Base-by-base conservation (phyloP, 495 filamentous ascomycete species). In the Aspergillus affinis region DNA sequence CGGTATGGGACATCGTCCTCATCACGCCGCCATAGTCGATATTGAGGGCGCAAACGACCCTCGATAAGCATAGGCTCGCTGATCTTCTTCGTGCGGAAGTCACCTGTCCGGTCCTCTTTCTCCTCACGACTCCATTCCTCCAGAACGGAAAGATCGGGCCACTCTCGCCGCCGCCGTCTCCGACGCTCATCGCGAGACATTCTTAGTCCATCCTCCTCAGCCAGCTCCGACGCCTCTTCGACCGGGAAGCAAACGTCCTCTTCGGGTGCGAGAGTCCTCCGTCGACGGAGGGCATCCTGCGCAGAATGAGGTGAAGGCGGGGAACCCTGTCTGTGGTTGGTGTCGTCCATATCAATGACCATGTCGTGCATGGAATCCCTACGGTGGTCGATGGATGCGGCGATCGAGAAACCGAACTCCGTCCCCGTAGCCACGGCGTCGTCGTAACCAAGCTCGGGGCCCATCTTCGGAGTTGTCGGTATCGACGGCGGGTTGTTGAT, bases 401-500 rank as follows among this genome's bases (percentile, higher is more conserved):
- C 68, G 61, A 75, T 46, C 26, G 59, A 59, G 47, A 72, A 77
- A 45, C 74, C 79, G 71, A 75, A 82, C 57, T 75, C 78, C 36
- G 69, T 74, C 48, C 76, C 83, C 54, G 74, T 83, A 46, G 91
- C 81, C 80, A 96, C 85, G 46, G 87, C 81, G 82, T 96, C 92
- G 50, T 90, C 89, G 68, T 86, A 95, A 57, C 81, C 87, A 79
- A 90, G 83, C 52, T 82, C 68, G 51, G 77, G 67, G 56, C 84
- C 81, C 59, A 85, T 29, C 51, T 76, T 75, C 0, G 94, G 94
- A 19, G 90, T 88, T 6, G 84, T 86, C 0, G 94, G 94, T 19
- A 96, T 85, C 0, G 94, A 98, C 1, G 94, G 94, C n/a, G 94
- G 94, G 65, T 97, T 96, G 66, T 98, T 98, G 59, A 98, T 84